Percentiles rank a stretch among this genome's conserved stretches.
Evolutionary conservation across 768 basidiomycete genomes (phyloP).

Genomic region (Trametes villosa): DNA sequence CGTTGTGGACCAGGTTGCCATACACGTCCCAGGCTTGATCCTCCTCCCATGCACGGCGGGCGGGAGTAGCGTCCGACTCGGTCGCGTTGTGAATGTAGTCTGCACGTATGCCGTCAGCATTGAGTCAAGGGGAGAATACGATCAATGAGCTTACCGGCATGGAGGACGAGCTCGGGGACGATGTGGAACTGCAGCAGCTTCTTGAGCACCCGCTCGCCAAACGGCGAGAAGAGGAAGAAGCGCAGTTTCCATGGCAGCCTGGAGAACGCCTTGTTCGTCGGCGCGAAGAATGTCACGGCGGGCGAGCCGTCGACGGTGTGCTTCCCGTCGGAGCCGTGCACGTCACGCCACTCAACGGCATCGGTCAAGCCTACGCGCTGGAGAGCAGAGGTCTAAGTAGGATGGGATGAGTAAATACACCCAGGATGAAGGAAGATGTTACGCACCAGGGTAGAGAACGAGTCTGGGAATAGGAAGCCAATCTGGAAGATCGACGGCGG

Average conservation of each 20-base stretch:
- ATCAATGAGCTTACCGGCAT: slow-evolving; percentile 45
- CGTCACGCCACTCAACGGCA: slow-evolving; percentile 50
- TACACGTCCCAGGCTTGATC: not conserved
- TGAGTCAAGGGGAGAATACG: not conserved
- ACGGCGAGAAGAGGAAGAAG: slow-evolving; percentile 63
- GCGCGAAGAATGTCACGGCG: slow-evolving; percentile 59
- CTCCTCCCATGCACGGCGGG: not conserved
- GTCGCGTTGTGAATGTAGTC: slow-evolving; percentile 41
- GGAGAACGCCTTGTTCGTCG: slow-evolving; percentile 52
- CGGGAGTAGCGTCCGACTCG: not conserved
- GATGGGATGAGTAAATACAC: not conserved
- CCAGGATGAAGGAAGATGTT: not conserved
- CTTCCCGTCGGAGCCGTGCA: slow-evolving; percentile 36
- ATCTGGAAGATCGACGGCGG: slow-evolving; percentile 56
- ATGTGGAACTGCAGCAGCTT: slow-evolving; percentile 65
- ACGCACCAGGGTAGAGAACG: slow-evolving; percentile 56
- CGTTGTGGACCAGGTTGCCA: not conserved
- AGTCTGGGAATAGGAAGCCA: slow-evolving; percentile 45
- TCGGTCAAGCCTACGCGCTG: slow-evolving; percentile 54
- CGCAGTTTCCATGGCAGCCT: slow-evolving; percentile 54
- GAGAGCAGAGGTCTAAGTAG: slow-evolving; percentile 54
- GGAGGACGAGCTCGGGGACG: slow-evolving; percentile 51
- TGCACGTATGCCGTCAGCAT: not conserved
- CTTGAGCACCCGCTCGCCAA: slow-evolving; percentile 52
- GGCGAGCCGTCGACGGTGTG: slow-evolving; percentile 45